These are phyloP conservation scores for Malus fusca DNA, from an alignment of 306 rosid species.

Conservation along the genomic window DNA sequence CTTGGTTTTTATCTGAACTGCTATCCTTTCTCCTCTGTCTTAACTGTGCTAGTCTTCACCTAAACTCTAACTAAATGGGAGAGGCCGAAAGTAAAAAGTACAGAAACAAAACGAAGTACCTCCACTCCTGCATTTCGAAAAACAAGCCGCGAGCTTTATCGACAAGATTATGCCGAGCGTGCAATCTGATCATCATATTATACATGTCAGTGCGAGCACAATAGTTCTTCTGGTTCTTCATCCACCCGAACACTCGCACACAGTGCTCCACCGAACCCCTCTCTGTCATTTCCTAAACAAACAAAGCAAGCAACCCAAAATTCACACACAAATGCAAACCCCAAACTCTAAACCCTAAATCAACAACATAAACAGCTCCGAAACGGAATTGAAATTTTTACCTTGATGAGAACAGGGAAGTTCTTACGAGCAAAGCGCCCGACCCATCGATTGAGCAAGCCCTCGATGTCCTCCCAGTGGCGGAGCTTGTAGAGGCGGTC, in stretches of 20 bases:
- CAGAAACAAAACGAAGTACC: conserved; percentile 27
- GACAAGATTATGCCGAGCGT: conserved; percentile 63
- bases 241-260: conserved; percentile 62
- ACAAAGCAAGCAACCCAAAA: background rate
- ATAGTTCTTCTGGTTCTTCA: conserved; percentile 70
- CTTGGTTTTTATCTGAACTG: background rate
- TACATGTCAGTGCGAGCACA: conserved; percentile 83
- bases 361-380: background rate
- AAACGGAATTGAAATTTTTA: background rate
- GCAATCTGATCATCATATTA: conserved; percentile 82
- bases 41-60: background rate
- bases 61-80: background rate
- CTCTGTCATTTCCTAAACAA: conserved; percentile 55
- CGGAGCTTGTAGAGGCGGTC: conserved; percentile 36
- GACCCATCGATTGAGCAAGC: conserved; percentile 68
- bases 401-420: conserved; percentile 72
- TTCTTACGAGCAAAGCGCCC: conserved; percentile 89
- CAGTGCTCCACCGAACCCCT: conserved; percentile 76
- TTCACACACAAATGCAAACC: background rate
- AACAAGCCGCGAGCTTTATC: conserved; percentile 97
- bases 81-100: background rate
- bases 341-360: background rate
- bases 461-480: conserved; percentile 53
- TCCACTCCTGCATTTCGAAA: conserved; percentile 91
- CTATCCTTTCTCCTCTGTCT: background rate